Conservation (phyloP, 2,329 filamentous ascomycete species). For the Stemphylium vesicarium region DNA sequence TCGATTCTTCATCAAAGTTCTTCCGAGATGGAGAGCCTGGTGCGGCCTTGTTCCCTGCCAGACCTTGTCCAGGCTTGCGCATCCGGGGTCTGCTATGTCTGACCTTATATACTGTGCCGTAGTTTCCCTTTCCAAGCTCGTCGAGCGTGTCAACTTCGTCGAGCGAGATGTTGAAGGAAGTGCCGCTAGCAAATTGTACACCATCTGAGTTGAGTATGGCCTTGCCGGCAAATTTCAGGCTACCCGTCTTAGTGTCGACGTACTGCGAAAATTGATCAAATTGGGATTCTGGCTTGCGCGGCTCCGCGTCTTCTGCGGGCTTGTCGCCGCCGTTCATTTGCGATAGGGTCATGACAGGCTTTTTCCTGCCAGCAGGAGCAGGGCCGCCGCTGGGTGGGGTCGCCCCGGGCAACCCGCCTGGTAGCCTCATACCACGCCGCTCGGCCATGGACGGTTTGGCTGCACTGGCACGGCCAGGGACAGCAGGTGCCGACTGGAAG, state of each 20-base stretch:
- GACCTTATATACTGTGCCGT: conserved; percentile 97
- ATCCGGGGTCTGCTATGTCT: conserved; percentile 77
- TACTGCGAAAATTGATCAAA: conserved; percentile 78
- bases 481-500: conserved; percentile 57
- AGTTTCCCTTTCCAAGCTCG: conserved; percentile 96
- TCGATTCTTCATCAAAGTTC: conserved; percentile 42
- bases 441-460: conserved; percentile 69
- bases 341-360: conserved; percentile 53
- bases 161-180: conserved; percentile 89
- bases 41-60: conserved; percentile 63
- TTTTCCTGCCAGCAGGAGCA: conserved; percentile 48
- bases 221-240: conserved; percentile 90
- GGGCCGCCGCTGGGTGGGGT: conserved; percentile 45
- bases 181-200: conserved; percentile 89
- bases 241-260: conserved; percentile 90
- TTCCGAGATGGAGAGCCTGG: conserved; percentile 45
- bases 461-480: conserved; percentile 55
- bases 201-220: conserved; percentile 87
- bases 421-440: conserved; percentile 69
- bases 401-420: conserved; percentile 64
- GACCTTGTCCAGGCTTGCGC: conserved; percentile 64
- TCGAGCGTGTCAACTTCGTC: conserved; percentile 94
- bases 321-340: conserved; percentile 50
- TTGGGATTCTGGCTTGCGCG: conserved; percentile 48
- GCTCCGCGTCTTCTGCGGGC: conserved; percentile 22